Base-by-base conservation (phyloP, 768 basidiomycete genomes). In the Podaxis mareebaensis region DNA sequence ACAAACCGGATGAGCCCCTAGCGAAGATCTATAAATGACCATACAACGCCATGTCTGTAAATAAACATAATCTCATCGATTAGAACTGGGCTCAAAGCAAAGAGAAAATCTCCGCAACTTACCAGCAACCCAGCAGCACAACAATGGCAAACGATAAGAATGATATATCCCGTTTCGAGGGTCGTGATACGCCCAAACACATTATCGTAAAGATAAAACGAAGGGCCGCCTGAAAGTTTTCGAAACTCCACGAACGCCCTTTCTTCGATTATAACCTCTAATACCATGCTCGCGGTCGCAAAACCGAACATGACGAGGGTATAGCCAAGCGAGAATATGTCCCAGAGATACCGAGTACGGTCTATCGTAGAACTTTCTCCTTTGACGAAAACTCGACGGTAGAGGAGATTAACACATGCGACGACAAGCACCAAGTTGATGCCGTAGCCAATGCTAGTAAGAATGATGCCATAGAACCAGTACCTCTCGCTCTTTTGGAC, bases 401-500 rank as follows among this genome's bases (percentile, higher is more conserved):
- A 30, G 42, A 61, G 53, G 15, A 61, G 24, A 44, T 12, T 13
- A 40, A 42, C n/a, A 20, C 52, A 61, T 1, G n/a, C 12, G 8
- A 42, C 7, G 17, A 38, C 38, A 5, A 61, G 24, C 20, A 20
- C 4, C 15, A 53, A 11, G n/a, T 61, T 54, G 60, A 22, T 13
- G 4, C 60, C 60, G 22, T 46, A 61, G 5, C 26, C 39, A 13
- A 61, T 36, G 52, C 51, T 30, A 4, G 60, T 20, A 17, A 61
- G 60, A 15, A 33, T 54, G 24, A 61, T 42, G 17, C 60, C 39
- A 28, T 61, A 61, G 24, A 61, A 54, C 60, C 60, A 61, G 39
- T 54, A 54, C 7, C 7, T 53, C 15, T 61, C 52, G 51, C 60
- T 61, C 20, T 20, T 13, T 12, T 30, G 40, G n/a, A 44, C 20